These are phyloP conservation scores for Rhododendron henanense DNA, from an alignment of 148 eudicot species.

Conservation along the genomic window DNA sequence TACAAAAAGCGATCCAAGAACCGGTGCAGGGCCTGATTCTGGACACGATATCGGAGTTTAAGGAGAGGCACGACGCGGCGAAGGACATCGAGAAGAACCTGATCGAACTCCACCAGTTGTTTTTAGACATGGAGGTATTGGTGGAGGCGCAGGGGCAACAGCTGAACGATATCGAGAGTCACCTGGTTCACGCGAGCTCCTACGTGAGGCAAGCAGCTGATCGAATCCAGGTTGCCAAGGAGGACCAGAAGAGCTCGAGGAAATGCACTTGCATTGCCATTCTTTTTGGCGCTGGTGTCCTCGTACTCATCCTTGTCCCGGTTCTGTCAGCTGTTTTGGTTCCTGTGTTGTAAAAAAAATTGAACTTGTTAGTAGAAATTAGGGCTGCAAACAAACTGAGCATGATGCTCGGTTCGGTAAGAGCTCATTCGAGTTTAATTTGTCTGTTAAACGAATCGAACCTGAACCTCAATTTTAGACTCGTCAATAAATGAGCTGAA, in stretches of 20 bases:
- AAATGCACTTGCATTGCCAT: conserved; percentile 58
- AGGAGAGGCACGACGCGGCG: too few species aligned
- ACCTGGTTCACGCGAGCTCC: conserved; percentile 49
- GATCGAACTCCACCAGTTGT: conserved; percentile 40
- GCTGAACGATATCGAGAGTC: conserved; percentile 39
- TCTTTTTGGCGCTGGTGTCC: conserved; percentile 21
- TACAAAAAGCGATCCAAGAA: too few species aligned
- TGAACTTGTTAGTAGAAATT: too few species aligned
- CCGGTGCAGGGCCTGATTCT: too few species aligned
- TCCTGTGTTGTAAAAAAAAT: neutral
- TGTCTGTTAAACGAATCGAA: too few species aligned
- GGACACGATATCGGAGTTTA: too few species aligned
- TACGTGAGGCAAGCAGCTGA: conserved; percentile 47
- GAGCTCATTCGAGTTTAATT: too few species aligned
- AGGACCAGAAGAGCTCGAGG: conserved; percentile 48
- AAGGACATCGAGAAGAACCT: too few species aligned
- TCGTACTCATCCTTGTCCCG: conserved; percentile 37
- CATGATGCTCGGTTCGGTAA: too few species aligned
- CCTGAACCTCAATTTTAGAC: too few species aligned
- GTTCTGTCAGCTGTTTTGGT: conserved; percentile 24
- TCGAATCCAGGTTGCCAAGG: conserved; percentile 42
- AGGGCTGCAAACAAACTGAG: neutral
- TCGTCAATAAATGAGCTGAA: too few species aligned
- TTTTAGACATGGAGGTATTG: conserved; percentile 45
- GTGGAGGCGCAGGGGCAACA: conserved; percentile 62